phyloP scores from a whole-genome alignment of 1,284 basidiomycete genomes.

The Neotropicomus parvogracilis region DNA sequence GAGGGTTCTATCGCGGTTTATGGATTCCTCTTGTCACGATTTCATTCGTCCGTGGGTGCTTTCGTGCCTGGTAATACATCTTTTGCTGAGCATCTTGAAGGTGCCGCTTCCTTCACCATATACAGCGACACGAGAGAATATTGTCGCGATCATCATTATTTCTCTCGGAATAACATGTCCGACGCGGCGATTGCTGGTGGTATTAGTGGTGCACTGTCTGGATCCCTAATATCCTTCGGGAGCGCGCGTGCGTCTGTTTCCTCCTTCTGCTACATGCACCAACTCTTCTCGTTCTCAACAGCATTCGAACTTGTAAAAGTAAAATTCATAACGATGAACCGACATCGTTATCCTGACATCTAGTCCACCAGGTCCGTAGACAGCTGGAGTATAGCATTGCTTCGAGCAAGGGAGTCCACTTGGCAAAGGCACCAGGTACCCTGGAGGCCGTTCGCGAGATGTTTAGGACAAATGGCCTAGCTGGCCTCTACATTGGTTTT shows the following conservation, averaged over 20 bases:
- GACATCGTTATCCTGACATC: conserved; percentile 10
- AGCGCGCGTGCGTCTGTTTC: conserved; percentile 69
- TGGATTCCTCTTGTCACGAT: conserved; percentile 96
- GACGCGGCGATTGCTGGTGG: conserved; percentile 76
- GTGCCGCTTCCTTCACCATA: conserved; percentile 89
- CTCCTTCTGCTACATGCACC: conserved; percentile 9
- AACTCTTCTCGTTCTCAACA: conserved; percentile 25
- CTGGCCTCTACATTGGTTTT: conserved; percentile 82
- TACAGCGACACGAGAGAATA: conserved; percentile 87
- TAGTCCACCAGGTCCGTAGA: conserved; percentile 62
- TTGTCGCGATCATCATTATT: conserved; percentile 60
- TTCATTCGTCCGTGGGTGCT: conserved; percentile 84
- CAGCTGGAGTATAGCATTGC: conserved; percentile 95
- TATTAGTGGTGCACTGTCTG: conserved; percentile 77
- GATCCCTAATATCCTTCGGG: conserved; percentile 77
- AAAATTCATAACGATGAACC: conserved; percentile 16
- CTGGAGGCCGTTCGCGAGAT: conserved; percentile 70
- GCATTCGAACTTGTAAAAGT: conserved; percentile 97
- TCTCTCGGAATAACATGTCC: conserved; percentile 55
- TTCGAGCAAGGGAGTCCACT: conserved; percentile 62
- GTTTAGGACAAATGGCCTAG: conserved; percentile 59
- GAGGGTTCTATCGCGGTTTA: conserved; percentile 87
- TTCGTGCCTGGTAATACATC: conserved; percentile 4
- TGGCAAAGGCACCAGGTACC: conserved; percentile 72
- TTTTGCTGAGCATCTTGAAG: conserved; percentile 36